Conservation (phyloP, 306 rosid species). For the Malus sieversii region DNA sequence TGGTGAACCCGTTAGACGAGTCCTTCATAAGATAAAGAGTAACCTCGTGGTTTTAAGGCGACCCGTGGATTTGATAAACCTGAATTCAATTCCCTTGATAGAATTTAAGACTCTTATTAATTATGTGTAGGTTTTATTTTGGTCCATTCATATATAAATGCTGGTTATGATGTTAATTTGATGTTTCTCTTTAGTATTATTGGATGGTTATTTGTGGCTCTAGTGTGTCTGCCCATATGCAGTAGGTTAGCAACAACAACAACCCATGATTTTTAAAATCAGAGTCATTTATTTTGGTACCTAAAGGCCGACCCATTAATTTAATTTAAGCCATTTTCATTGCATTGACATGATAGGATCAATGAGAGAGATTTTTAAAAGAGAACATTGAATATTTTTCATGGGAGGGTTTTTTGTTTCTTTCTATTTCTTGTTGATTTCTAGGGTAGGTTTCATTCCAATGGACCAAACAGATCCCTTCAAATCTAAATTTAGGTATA, state of each 20-base stretch:
- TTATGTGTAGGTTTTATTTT: too few relatives aligned
- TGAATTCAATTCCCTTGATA: not conserved
- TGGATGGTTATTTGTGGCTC: not conserved
- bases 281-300: not conserved
- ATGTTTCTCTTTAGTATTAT: not conserved
- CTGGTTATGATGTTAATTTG: not conserved
- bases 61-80: not conserved
- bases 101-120: too few relatives aligned
- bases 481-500: not conserved
- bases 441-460: not conserved
- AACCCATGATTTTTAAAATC: not conserved
- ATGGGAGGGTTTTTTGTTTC: not conserved
- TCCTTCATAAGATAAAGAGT: too few relatives aligned
- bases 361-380: not conserved
- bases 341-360: not conserved
- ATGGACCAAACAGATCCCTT: slow-evolving; percentile 1
- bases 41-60: too few relatives aligned
- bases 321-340: not conserved
- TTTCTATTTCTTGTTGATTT: not conserved
- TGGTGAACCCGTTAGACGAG: too few relatives aligned
- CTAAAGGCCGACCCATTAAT: slow-evolving; percentile 2
- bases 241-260: not conserved
- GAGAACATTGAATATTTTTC: not conserved
- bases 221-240: not conserved
- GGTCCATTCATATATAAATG: not conserved